Conservation (phyloP, 208 protist genomes). For the Wallacemonas sp. region DNA sequence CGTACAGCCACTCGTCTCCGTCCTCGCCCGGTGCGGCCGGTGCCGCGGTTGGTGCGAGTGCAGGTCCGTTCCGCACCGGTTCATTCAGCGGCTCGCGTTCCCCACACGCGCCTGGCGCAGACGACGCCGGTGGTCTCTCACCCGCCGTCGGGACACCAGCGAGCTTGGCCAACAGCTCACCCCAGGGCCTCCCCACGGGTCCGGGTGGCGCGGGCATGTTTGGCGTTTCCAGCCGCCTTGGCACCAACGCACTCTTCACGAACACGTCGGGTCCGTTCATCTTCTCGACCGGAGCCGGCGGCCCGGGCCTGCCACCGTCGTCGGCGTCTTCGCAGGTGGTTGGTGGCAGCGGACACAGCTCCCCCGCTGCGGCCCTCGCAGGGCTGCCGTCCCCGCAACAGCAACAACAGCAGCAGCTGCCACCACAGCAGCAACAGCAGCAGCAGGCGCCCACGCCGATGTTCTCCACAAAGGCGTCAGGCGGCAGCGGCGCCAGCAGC, state of each 20-base stretch:
- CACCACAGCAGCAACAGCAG: conserved; percentile 3
- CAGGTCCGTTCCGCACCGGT: conserved; percentile 8
- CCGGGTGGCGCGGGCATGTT: background rate
- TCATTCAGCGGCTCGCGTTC: background rate
- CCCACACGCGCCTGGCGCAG: background rate
- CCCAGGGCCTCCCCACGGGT: background rate
- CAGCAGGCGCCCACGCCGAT: background rate
- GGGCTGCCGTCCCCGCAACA: conserved; percentile 4
- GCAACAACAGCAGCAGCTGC: conserved; percentile 2
- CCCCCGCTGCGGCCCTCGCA: conserved; percentile 2
- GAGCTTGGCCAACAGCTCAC: background rate
- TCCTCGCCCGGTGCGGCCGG: background rate
- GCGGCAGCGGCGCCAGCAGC: conserved; percentile 18
- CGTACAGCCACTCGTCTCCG: background rate
- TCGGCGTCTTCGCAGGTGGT: too few relatives aligned
- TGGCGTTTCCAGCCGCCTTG: background rate
- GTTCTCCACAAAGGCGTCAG: background rate
- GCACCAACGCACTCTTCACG: conserved; percentile 3
- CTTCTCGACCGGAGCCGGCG: conserved; percentile 21
- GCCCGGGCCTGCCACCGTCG: conserved; percentile 22
- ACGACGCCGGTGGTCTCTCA: conserved; percentile 3
- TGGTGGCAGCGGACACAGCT: conserved; percentile 4
- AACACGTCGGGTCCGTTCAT: conserved; percentile 9
- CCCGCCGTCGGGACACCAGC: conserved; percentile 7
- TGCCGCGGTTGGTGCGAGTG: background rate